Evolutionary conservation across 768 basidiomycete species (phyloP), one percentile per base, ranked within the genome.

Genomic region (Termitomyces sp.): DNA sequence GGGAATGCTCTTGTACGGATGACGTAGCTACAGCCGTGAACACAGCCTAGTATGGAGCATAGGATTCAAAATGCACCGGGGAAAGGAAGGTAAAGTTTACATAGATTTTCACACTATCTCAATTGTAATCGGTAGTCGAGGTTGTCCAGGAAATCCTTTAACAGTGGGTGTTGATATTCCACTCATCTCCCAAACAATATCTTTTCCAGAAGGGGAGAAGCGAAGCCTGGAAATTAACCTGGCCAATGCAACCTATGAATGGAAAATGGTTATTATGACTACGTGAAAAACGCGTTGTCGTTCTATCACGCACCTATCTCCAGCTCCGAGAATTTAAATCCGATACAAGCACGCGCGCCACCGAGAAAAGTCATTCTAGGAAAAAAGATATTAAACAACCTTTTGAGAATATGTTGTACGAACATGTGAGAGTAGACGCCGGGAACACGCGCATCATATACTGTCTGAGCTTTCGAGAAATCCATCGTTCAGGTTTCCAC

Each of bases 401-500:
- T 49, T 48, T 10, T 7, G 29, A 20, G 14, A 40, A 10, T 15
- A 48, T 20, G 58, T 5, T 34, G 31, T 32, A 62, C 47, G 31
- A 59, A 81, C 80, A 79, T 53, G 60, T 79, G 71, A 2, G 79
- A 76, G 63, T 82, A 83, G 6, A 81, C 67, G 0, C 81, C 80
- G 2, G 81, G 80, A 11, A 80, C 70, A 31, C 70, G 74, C 4
- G 79, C 78, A 12, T 75, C 70, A 2, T 57, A 59, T 2, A 82
- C 66, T n/a, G 66, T 55, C 7, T 74, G 67, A 7, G 79, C 81
- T 80, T 68, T 0, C 73, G 73, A 3, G 70, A 63, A 1, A 82
- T 69, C 82, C 82, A 83, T 20, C 82, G 69, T 63, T 83, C 80
- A 1, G 82, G 82, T 63, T 80, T 82, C 80, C 81, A 83, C 58